These are phyloP conservation scores for Cladorrhinum samala DNA, from an alignment of 495 filamentous ascomycete species.

Conservation along the genomic window DNA sequence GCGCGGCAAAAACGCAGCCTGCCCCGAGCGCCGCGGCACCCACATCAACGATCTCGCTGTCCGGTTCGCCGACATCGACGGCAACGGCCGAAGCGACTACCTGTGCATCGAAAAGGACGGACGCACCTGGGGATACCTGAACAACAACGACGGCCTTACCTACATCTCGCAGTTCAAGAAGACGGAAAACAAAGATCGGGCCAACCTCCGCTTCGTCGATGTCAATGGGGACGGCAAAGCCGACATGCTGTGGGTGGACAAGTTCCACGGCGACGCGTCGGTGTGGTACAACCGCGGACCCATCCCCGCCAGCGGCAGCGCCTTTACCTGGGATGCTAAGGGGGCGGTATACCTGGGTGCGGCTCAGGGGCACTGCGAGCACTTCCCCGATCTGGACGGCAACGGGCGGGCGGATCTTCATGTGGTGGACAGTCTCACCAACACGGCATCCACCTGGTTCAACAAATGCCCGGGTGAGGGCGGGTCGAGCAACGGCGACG, in stretches of 20 bases:
- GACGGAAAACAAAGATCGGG: conserved; percentile 10
- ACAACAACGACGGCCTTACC: conserved; percentile 2
- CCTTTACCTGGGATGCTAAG: conserved; percentile 3
- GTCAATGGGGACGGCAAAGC: conserved; percentile 24
- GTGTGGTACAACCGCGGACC: conserved; percentile 9
- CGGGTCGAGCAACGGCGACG: background rate
- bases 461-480: conserved; percentile 4
- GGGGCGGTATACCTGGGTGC: conserved; percentile 4
- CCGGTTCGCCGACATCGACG: conserved; percentile 3
- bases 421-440: conserved; percentile 1
- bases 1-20: conserved; percentile 1
- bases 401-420: conserved; percentile 13
- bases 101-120: conserved; percentile 20
- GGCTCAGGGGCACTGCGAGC: background rate
- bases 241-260: conserved; percentile 22
- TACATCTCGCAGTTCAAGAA: conserved; percentile 8
- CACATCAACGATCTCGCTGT: conserved; percentile 17
- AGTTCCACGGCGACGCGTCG: background rate
- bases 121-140: background rate
- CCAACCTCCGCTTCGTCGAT: conserved; percentile 22
- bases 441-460: conserved; percentile 10
- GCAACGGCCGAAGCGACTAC: conserved; percentile 22
- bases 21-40: conserved; percentile 18
- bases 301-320: background rate
- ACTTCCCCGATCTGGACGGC: conserved; percentile 15